Evolutionary conservation across 2,329 filamentous ascomycete species (phyloP).

Genomic region (Leptographium flavum): DNA sequence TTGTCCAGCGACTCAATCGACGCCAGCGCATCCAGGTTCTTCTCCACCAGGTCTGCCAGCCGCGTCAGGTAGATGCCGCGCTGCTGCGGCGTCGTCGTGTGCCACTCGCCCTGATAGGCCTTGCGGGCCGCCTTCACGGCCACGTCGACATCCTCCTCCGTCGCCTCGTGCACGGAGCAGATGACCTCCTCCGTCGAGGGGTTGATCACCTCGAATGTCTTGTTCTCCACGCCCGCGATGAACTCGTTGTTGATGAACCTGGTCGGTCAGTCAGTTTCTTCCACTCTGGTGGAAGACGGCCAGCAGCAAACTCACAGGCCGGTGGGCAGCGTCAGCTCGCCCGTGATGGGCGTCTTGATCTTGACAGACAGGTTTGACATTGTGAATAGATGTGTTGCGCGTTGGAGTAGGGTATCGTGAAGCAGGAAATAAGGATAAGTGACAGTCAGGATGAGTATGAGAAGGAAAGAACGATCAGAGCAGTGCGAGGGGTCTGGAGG

Average conservation of each 20-base stretch:
- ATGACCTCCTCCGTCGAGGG: constrained; percentile 75
- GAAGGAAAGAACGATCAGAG: neutral
- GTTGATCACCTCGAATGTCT: constrained; percentile 88
- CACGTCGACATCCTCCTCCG: constrained; percentile 71
- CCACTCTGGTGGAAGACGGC: neutral
- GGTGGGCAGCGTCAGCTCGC: constrained; percentile 42
- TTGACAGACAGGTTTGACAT: constrained; percentile 27
- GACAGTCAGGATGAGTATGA: neutral
- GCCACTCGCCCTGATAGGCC: constrained; percentile 67
- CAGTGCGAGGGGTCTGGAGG: neutral
- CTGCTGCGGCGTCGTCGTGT: constrained; percentile 50
- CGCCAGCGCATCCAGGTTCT: constrained; percentile 62
- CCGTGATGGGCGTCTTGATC: constrained; percentile 55
- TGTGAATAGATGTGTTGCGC: constrained; percentile 2
- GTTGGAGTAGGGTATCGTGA: neutral
- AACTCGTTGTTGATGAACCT: constrained; percentile 93
- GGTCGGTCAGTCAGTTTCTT: constrained; percentile 1
- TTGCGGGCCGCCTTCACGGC: constrained; percentile 76
- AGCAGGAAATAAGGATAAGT: neutral
- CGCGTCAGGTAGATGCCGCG: constrained; percentile 58
- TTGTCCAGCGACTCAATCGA: constrained; percentile 81
- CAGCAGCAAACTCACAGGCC: constrained; percentile 37
- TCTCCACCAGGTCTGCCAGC: constrained; percentile 67
- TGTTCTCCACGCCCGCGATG: constrained; percentile 68
- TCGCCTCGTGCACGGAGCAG: constrained; percentile 67